Evolutionary conservation across 345 rosid species (phyloP).

Genomic region (Salix dunnii): DNA sequence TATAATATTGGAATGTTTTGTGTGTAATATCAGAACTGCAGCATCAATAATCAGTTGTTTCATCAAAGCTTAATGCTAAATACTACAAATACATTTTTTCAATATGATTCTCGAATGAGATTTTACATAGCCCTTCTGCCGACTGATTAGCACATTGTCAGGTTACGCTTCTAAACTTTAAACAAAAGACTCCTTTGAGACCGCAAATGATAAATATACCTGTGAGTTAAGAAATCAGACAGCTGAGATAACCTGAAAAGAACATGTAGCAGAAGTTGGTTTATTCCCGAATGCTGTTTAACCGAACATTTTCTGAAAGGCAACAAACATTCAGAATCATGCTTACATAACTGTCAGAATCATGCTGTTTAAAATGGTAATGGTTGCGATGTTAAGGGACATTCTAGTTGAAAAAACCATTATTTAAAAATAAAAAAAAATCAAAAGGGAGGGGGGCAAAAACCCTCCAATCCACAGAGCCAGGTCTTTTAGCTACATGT

Average conservation of each 20-base stretch:
- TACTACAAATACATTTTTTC: neutral
- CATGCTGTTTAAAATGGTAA: too few relatives aligned
- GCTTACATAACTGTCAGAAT: too few relatives aligned
- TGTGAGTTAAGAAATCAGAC: neutral
- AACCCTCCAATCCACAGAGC: too few relatives aligned
- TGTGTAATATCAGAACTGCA: neutral
- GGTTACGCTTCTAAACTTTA: neutral
- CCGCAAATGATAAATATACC: neutral
- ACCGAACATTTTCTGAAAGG: neutral
- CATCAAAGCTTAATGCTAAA: slow-evolving; percentile 2
- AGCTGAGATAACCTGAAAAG: neutral
- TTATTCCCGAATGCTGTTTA: neutral
- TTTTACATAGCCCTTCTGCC: neutral
- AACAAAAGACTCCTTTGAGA: neutral
- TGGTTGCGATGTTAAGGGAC: too few relatives aligned
- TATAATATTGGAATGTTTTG: too few relatives aligned
- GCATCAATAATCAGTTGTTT: neutral
- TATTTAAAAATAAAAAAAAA: too few relatives aligned
- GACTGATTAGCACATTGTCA: neutral
- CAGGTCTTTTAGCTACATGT: neutral
- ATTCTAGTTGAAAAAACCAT: too few relatives aligned
- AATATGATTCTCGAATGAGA: neutral
- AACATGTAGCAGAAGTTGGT: too few relatives aligned
- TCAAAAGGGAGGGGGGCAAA: too few relatives aligned
- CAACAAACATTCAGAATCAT: neutral